Evolutionary conservation across 225 moss, liverwort and hornwort species (phyloP).

Genomic region (Ulota crispa): DNA sequence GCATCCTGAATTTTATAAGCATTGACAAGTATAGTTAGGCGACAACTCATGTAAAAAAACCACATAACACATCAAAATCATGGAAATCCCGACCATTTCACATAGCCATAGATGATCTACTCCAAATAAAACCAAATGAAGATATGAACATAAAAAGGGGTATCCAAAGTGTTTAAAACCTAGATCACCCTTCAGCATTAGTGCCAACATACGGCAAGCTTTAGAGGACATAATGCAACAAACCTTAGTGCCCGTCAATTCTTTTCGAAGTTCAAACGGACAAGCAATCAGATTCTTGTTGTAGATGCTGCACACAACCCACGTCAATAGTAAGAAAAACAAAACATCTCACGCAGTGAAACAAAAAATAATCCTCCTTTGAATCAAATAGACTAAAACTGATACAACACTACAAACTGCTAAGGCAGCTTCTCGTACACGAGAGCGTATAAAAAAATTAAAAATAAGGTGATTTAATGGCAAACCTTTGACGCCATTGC

Average conservation of each 20-base stretch:
- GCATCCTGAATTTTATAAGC: conserved; percentile 31
- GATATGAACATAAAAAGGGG: neutral
- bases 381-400: neutral
- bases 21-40: neutral
- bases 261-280: conserved; percentile 33
- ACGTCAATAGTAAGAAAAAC: conserved; percentile 1
- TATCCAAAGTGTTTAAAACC: neutral
- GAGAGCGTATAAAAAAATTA: neutral
- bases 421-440: neutral
- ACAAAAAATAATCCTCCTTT: neutral
- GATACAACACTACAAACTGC: neutral
- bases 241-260: conserved; percentile 33
- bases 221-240: conserved; percentile 1
- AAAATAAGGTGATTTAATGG: neutral
- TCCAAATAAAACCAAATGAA: neutral
- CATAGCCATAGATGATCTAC: neutral
- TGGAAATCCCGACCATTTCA: neutral
- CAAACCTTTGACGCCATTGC: conserved; percentile 50
- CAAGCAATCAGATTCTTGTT: conserved; percentile 40
- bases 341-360: neutral
- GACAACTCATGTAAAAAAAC: neutral
- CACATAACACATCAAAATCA: neutral
- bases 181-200: neutral
- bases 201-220: neutral
- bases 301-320: conserved; percentile 46